Conservation (phyloP, 139 green algal genomes). For the Chlorella vulgaris region DNA sequence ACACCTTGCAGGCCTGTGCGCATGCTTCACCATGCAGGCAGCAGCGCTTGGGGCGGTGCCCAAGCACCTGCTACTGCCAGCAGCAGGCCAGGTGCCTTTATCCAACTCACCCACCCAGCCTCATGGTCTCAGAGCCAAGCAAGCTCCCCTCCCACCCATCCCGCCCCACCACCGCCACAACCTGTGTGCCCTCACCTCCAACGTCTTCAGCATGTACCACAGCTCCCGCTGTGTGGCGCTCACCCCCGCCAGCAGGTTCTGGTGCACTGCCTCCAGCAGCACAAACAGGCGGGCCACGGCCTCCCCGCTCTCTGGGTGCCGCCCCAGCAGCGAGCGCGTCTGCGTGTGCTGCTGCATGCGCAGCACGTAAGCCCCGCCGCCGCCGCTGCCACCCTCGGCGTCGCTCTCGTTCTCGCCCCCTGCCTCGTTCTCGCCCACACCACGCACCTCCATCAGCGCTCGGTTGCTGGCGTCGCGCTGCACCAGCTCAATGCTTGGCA, state of each 20-base stretch:
- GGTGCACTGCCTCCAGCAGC: conserved; percentile 62
- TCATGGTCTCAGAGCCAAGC: background rate
- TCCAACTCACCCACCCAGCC: no score
- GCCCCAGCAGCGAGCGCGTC: conserved; percentile 21
- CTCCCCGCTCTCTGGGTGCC: conserved; percentile 37
- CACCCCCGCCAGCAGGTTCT: conserved; percentile 51
- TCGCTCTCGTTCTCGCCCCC: no score
- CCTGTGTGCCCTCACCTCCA: conserved; percentile 30
- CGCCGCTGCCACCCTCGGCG: background rate
- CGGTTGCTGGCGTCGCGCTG: background rate
- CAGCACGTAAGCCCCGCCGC: background rate
- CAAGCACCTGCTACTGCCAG: no score
- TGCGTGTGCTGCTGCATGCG: background rate
- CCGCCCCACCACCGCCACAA: background rate
- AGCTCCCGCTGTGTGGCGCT: conserved; percentile 72
- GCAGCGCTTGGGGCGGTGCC: no score
- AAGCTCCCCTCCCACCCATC: background rate
- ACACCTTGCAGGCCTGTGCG: no score
- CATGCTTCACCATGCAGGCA: no score
- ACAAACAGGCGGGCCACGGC: conserved; percentile 53
- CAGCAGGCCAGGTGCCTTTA: no score
- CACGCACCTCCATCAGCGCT: background rate
- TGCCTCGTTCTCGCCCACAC: background rate
- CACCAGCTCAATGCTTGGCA: conserved; percentile 24
- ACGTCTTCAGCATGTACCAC: conserved; percentile 69